Evolutionary conservation across 2,329 filamentous ascomycete genomes (phyloP), one percentile per base, ranked within the genome.

Genomic region (Ophiostoma australiae): DNA sequence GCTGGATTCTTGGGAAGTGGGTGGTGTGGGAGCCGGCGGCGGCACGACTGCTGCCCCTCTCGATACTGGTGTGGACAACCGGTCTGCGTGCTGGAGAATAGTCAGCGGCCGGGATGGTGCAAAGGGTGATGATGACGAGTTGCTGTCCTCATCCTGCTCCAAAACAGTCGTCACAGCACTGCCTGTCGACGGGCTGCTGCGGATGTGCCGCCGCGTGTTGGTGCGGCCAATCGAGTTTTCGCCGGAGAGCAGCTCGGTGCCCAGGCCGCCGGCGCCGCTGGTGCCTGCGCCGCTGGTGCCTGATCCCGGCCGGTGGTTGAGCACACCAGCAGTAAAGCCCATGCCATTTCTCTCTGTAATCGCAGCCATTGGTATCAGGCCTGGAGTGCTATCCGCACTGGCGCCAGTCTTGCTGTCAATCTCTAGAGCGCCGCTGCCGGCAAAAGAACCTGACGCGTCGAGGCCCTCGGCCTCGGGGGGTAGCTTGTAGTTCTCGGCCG

Each of bases 401-500:
- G 39, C 44, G 72, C 35, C 33, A 7, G 20, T 35, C 33, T 20
- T 20, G 17, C 44, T 70, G 73, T 20, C 23, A 23, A 3, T 13
- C 8, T n/a, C 1, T 33, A 20, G 7, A 66, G 13, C 11, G 61
- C 37, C 10, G 37, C n/a, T 6, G 11, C 15, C 17, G 31, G 33
- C 35, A 20, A 35, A n/a, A 4, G 35, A 66, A n/a, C 72, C 61
- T 48, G 39, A 44, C 70, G 44, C 4, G 8, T 41, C 81, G 1
- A 93, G 81, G 0, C 94, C 94, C 80, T 98, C 94, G 3, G 95
- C 94, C 80, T 98, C 94, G 2, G 91, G 88, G 0, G 95, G 94
- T 65, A 99, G 89, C 72, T 96, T 98, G 82, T 98, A 97, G 78
- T 96, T 97, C 81, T 98, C 95, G 69, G 92, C 89, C 0, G 93